Evolutionary conservation across 495 filamentous ascomycete species (phyloP), one percentile per base, ranked within the genome.

Genomic region (Aspergillus mulundensis): DNA sequence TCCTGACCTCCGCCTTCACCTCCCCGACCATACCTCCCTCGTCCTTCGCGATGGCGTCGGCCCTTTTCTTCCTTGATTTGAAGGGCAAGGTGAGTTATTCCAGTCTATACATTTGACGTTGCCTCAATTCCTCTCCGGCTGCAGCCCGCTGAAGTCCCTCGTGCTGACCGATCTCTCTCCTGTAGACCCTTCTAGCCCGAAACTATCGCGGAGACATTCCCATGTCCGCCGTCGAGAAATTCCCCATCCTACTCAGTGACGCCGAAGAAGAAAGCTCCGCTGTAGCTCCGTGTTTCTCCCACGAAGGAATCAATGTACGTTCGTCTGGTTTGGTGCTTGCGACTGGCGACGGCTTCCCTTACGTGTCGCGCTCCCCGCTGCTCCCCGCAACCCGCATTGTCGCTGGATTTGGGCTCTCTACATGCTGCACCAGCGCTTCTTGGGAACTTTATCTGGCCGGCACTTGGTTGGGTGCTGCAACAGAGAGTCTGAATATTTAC

Each of bases 171-270:
- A 50, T 43, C 54, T 16, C 38, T 36, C 2, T 36, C 15, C 15
- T 44, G 52, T 70, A 96, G 91, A 97, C 95, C 78, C 92, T 97
- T 63, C 83, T 99, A 64, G 95, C 95, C 69, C 88, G 95, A 67
- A 99, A 97, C 77, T 99, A 99, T 75, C 84, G 95, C 71, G 95
- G 95, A 65, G 95, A 99, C 68, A 95, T 99, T 65, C 95, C 95
- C 70, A 97, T 99, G 95, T 95, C 91, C 53, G 95, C 95, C 42
- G 95, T 97, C 68, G 95, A 99, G 76, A 94, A 94, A 71, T 99
- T 99, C 73, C 95, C 95, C 56, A 82, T 95, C 65, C 90, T 99
- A 58, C 84, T 99, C 56, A 91, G 88, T 71, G 95, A 99, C 78
- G 95, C 95, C 71, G 95, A 99, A 85, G 95, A 99, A 84, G 95